Evolutionary conservation across 352 stramenopile genomes (phyloP), one percentile per base, ranked within the genome.

Genomic region (Pythium pyrilobum): DNA sequence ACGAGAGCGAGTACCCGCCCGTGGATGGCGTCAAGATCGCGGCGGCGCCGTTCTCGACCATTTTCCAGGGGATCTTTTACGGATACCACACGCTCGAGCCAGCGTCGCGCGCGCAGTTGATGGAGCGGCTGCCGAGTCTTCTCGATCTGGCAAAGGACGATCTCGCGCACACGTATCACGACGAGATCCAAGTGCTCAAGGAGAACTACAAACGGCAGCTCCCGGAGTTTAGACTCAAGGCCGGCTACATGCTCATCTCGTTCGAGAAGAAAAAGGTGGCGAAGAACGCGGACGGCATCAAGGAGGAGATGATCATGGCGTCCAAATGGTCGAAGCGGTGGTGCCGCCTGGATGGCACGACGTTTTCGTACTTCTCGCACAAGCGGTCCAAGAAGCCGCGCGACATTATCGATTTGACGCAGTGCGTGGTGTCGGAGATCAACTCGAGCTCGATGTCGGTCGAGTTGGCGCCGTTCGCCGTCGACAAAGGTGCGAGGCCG

Each of bases 161-260:
- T 50, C 67, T 87, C 11, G 81, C 84, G 12, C 81, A 90, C 51
- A 92, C 81, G 20, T 92, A 92, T 53, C 80, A 90, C 60, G 81
- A 92, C 32, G 81, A 92, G 34, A 92, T 92, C 42, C 69, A 85
- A 34, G 67, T 85, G 7, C 59, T 92, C 12, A 82, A 81, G 24
- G 81, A 92, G 51, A 92, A 92, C 54, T 92, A 92, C 64, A 88
- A 90, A 48, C 79, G 81, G 0, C 77, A 90, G 40, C 74, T 77
- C 21, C 81, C 81, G 0, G 79, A 89, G 46, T 87, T 88, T 37
- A 79, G 81, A 15, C 71, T 92, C 18, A 92, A 92, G 54, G 81
- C 86, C 9, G 81, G 81, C 0, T 92, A 92, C 49, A 52, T 92
- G 44, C 69, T 66, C 0, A 78, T 92, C 48, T 85, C 80, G 12